Evolutionary conservation across 306 rosid genomes (phyloP), one percentile per base, ranked within the genome.

Genomic region (Geum urbanum): DNA sequence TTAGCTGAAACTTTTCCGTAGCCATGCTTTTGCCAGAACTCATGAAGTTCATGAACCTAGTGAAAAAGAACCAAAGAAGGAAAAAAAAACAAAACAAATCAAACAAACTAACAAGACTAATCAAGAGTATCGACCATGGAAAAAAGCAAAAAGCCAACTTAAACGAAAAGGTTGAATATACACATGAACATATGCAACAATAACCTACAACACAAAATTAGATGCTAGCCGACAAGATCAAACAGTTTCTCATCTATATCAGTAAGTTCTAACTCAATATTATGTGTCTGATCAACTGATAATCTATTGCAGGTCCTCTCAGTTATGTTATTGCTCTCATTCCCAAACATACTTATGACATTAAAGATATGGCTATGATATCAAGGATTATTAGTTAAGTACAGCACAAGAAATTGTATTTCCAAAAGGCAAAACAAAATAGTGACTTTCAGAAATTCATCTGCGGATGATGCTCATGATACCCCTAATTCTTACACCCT

Each of bases 11-110:
- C 71, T 16, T 59, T 52, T 43, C 70, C 43, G 40, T 45, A 8
- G 46, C 67, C 77, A 46, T 59, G 55, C 10, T 44, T 52, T 77
- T 75, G 67, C 67, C 40, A 35, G 16, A 59, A 32, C 15, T 59
- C 64, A 59, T 59, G 64, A 13, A 59, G 64, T 59, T 59, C 64
- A 13, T 59, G 44, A 59, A 35, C 20, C 64, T 59, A 32, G 15
- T 13, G 14, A 56, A 60, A 37, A 14, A 43, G 19, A 56, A 50
- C 41, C 48, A 49, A 50, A 9, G 8, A 40, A 64, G 22, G 11
- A 43, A 22, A 18, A n/a, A 32, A 9, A 18, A 43, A 22, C 14
- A n/a, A 32, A 9, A 18, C 27, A 24, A 27, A 56, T 32, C 13
- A 6, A 24, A 15, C 5, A 19, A 55, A 58, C 16, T 5, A 40